Evolutionary conservation across 1,284 basidiomycete species (phyloP), one percentile per base, ranked within the genome.

Genomic region (Apiotrichum siamense): DNA sequence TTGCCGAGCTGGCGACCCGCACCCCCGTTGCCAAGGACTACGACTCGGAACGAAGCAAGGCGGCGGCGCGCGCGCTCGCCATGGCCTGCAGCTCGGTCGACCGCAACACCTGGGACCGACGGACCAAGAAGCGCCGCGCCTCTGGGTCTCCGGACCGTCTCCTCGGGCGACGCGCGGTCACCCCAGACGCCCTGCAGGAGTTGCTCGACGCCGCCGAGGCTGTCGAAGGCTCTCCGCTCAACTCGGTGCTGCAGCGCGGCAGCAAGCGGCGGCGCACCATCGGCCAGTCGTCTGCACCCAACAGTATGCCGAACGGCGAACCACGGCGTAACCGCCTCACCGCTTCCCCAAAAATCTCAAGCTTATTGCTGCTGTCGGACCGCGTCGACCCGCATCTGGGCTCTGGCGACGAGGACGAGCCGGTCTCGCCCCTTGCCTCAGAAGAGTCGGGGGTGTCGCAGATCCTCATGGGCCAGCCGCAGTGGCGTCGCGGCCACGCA

Each of bases 211-310:
- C 69, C 11, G 69, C 69, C 1, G 69, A 68, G 55, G 66, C 65
- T 7, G 63, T 72, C 25, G 69, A 72, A 40, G 67, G 67, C 4
- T 63, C 60, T 23, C 67, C 69, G 2, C 62, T 70, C 32, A 62
- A 60, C n/a, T 59, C 60, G 20, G 51, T 69, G n/a, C 52, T 67
- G 32, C 46, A 52, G 47, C 46, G 50, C 24, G 49, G 60, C 9
- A 65, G 66, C 47, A 72, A 72, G 49, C 49, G 69, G 7, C 45
- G 69, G 17, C 55, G 69, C 31, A 72, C 69, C 2, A 67, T 72
- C 17, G 67, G 64, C 15, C 49, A 52, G 15, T 27, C 42, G n/a
- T n/a, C n/a, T n/a, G n/a, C n/a, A n/a, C n/a, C n/a, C 9, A 40
- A 40, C 7, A 38, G 2, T 47, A 49, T 21, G 38, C 32, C 10